These are phyloP conservation scores for Paraconiothyrium sp. DNA, from an alignment of 2,329 filamentous ascomycete species.

Conservation along the genomic window DNA sequence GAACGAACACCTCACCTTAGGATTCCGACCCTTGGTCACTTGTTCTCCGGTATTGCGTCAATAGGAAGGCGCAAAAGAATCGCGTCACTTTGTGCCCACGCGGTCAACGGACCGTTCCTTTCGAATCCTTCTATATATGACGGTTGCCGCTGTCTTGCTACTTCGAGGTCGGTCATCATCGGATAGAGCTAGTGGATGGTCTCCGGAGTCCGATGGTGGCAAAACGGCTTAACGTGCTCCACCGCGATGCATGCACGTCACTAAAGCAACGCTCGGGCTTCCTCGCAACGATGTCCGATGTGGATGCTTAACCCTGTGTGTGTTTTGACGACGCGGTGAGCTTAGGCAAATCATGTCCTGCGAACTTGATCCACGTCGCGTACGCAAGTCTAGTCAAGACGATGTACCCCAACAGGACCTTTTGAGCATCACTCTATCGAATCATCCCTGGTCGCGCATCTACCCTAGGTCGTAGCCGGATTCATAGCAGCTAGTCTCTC, in stretches of 20 bases:
- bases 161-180: background rate
- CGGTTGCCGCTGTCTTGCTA: slow-evolving; percentile 5
- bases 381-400: background rate
- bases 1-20: background rate
- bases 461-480: too few species aligned
- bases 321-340: background rate
- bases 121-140: background rate
- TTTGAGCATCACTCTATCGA: background rate
- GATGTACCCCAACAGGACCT: background rate
- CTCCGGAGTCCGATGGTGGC: slow-evolving; percentile 9
- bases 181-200: slow-evolving; percentile 1
- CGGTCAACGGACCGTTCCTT: slow-evolving; percentile 2
- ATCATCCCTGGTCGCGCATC: too few species aligned
- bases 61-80: background rate
- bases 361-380: background rate
- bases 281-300: background rate
- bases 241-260: background rate
- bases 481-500: too few species aligned
- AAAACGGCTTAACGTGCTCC: background rate
- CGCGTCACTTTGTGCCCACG: background rate
- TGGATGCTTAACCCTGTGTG: background rate
- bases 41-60: slow-evolving; percentile 7
- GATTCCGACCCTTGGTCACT: background rate
- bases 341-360: background rate
- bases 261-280: background rate